Evolutionary conservation across 2,329 filamentous ascomycete genomes (phyloP), one percentile per base, ranked within the genome.

Genomic region (Neoarthrinium moseri): DNA sequence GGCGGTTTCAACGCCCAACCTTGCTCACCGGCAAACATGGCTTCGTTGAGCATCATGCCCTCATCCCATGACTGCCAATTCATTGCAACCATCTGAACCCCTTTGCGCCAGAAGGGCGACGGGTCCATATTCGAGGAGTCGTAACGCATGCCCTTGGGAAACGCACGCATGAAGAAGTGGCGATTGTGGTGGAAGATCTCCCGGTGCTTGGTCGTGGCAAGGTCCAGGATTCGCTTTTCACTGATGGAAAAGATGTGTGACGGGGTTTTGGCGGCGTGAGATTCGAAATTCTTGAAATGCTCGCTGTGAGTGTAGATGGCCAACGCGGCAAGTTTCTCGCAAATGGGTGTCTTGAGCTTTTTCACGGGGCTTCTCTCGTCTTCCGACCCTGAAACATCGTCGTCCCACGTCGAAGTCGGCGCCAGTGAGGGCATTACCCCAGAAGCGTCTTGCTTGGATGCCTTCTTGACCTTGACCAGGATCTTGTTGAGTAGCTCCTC

Each of bases 41-140:
- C 94, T 59, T 95, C 87, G 61, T 97, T 97, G 62, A 99, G 81
- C 75, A 97, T 95, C 81, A 96, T 95, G 34, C 89, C 89, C 46
- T 94, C 83, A 62, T 97, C 92, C 55, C 91, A 87, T 3, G 87
- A 92, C 67, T 99, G 94, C 92, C 94, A 97, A 65, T 99, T 99
- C 65, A 97, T 79, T 15, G 94, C 92, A 5, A 90, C 91, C 92
- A 99, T 97, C 66, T 99, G 94, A 17, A 96, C 91, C 22, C 94
- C 94, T 43, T 89, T 84, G 40, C 91, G 84, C 94, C 94, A 99
- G 63, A 91, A 95, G 34, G 83, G 83, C 52, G 91, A 84, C 1
- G 94, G 94, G 58, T 97, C 91, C 32, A 94, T 94, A 63, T 99
- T 99, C n/a, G 88, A 89, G 35, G 91, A 96, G 57, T 86, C 83